Conservation (phyloP, 257 asterid species). For the Paulownia fortunei region DNA sequence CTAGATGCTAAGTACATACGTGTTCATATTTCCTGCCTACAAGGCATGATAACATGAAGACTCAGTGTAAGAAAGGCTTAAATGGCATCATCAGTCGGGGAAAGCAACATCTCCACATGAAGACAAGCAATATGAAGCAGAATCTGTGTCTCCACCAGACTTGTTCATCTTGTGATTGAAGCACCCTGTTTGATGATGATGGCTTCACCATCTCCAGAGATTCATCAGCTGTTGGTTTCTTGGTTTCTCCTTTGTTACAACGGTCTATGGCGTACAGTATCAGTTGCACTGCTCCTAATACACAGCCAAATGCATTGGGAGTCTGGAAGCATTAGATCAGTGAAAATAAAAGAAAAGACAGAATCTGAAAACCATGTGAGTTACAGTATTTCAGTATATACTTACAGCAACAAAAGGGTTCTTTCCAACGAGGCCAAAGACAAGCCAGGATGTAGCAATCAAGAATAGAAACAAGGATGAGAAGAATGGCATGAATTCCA, state of each 20-base stretch:
- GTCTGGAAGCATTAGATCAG: slow-evolving; percentile 46
- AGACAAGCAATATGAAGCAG: no score
- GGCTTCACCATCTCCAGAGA: slow-evolving; percentile 41
- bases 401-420: slow-evolving; percentile 88
- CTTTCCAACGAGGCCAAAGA: slow-evolving; percentile 76
- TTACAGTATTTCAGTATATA: not conserved
- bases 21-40: no score
- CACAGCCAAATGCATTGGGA: slow-evolving; percentile 81
- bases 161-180: slow-evolving; percentile 36
- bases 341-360: not conserved
- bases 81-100: no score
- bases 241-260: slow-evolving; percentile 50
- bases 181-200: slow-evolving; percentile 22
- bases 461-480: slow-evolving; percentile 73
- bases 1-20: no score
- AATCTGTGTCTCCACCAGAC: no score
- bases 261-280: slow-evolving; percentile 70
- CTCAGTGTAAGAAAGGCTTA: no score
- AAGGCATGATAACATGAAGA: no score
- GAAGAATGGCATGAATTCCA: slow-evolving; percentile 90
- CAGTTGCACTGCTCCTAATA: slow-evolving; percentile 76
- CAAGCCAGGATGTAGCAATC: slow-evolving; percentile 80
- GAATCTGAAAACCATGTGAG: not conserved
- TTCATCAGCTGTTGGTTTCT: slow-evolving; percentile 28
- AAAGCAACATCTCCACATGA: no score